A percentile compares a stretch with the other conserved stretches of the same genome.
phyloP scores from a whole-genome alignment of 2,329 filamentous ascomycete species.

The Coniochaeta sp. region DNA sequence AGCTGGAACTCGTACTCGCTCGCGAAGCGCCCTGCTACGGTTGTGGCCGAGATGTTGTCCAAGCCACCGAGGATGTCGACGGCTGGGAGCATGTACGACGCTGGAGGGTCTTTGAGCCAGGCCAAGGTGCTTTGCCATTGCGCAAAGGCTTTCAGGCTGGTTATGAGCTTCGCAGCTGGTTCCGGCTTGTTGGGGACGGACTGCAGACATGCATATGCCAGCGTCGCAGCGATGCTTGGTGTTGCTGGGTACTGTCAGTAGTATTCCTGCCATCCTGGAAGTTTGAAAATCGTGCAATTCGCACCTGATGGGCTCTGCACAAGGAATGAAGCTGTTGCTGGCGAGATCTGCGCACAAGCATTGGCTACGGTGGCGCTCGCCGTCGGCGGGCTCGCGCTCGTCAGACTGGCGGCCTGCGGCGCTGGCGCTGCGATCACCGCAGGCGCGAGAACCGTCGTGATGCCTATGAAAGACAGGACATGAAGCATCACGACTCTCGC shows the following conservation, averaged over 20 bases:
- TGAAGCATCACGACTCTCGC: not conserved
- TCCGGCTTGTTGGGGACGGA: constrained; percentile 29
- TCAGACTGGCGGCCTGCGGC: constrained; percentile 7
- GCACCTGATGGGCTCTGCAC: constrained; percentile 13
- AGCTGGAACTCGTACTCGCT: constrained; percentile 49
- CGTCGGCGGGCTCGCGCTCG: not conserved
- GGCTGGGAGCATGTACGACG: constrained; percentile 38
- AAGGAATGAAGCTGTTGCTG: constrained; percentile 7
- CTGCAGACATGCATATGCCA: constrained; percentile 29
- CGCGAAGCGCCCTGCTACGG: constrained; percentile 31
- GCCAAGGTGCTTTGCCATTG: constrained; percentile 41
- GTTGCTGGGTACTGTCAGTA: constrained; percentile 9
- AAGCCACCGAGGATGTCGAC: constrained; percentile 40
- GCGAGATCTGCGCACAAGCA: constrained; percentile 16
- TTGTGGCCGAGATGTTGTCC: constrained; percentile 34
- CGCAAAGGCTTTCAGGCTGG: constrained; percentile 31
- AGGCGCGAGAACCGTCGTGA: not conserved
- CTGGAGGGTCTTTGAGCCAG: constrained; percentile 43
- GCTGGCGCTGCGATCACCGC: constrained; percentile 12
- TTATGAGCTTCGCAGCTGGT: constrained; percentile 25
- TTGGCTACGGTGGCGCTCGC: constrained; percentile 7
- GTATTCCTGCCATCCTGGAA: not conserved
- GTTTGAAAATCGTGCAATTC: not conserved
- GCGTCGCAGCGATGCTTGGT: constrained; percentile 25
- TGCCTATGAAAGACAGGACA: not conserved